A percentile compares a stretch with the other conserved stretches of the same genome.
Conservation (phyloP, 1,284 basidiomycete genomes). For the Mycena citricolor region DNA sequence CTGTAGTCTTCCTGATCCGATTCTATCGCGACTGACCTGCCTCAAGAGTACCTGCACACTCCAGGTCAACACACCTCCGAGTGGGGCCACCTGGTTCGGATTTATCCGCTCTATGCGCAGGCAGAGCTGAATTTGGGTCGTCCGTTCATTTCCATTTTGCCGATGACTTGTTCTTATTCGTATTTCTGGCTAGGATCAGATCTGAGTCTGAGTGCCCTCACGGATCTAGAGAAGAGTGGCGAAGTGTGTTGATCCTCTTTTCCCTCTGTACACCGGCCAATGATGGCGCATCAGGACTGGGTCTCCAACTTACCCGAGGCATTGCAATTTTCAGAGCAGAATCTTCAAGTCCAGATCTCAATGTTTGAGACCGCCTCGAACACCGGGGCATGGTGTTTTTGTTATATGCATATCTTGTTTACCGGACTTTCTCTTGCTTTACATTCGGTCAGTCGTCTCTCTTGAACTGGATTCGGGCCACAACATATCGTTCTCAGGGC, state of each 20-base stretch:
- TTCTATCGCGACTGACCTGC: slow-evolving; percentile 18
- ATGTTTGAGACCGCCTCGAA: slow-evolving; percentile 79
- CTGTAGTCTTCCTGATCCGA: slow-evolving; percentile 25
- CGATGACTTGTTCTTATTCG: not conserved
- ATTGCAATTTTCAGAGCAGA: slow-evolving; percentile 66
- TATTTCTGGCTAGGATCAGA: slow-evolving; percentile 9
- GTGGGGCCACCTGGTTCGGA: slow-evolving; percentile 68
- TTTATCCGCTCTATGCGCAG: slow-evolving; percentile 60
- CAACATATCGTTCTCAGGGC: slow-evolving; percentile 5
- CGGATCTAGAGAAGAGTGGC: slow-evolving; percentile 16
- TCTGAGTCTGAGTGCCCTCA: slow-evolving; percentile 5
- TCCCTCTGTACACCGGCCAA: not conserved
- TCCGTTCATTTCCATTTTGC: slow-evolving; percentile 2
- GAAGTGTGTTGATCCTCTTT: slow-evolving; percentile 17
- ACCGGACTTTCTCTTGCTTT: slow-evolving; percentile 66
- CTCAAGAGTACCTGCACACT: slow-evolving; percentile 64
- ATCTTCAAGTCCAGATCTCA: slow-evolving; percentile 61
- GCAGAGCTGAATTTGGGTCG: slow-evolving; percentile 40
- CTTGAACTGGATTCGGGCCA: slow-evolving; percentile 9
- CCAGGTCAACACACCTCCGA: slow-evolving; percentile 64
- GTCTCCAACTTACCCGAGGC: slow-evolving; percentile 60
- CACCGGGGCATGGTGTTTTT: slow-evolving; percentile 75
- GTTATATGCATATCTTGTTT: slow-evolving; percentile 67
- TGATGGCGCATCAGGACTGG: slow-evolving; percentile 52
- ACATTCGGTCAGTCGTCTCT: slow-evolving; percentile 49